Evolutionary conservation across 306 rosid genomes (phyloP), one percentile per base, ranked within the genome.

Genomic region (Boehmeria nivea): DNA sequence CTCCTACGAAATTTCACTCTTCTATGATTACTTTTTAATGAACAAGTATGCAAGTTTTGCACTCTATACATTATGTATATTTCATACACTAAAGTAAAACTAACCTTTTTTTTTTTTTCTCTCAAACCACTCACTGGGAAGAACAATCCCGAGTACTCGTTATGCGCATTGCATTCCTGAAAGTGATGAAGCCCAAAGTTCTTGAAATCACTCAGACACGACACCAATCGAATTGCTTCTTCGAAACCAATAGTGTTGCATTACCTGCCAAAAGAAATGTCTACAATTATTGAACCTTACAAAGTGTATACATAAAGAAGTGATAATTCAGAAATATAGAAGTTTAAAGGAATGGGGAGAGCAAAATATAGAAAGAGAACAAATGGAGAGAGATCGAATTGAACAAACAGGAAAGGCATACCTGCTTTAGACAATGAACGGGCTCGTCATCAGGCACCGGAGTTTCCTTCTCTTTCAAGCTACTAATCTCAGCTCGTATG

Each of bases 181-280:
- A 44, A 61, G 66, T 46, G 72, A 60, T 39, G 68, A 31, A 36
- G 74, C 49, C 18, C 46, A 28, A 22, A 70, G 64, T 25, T 57
- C 40, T 34, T 37, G 53, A 55, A 8, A 3, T 52, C 64, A 17
- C 47, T 9, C 57, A 61, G 9, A 66, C 61, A 66, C 17, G 48
- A 18, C 42, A 67, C 21, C 64, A 40, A 46, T 44, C 54, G 36
- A 66, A 67, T 51, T 55, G 68, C 62, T 66, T 31, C 44, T n/a
- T 91, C 73, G 87, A 27, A 85, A 40, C 99, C 99, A 93, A 65
- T 83, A 93, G 74, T 85, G 72, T 39, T 77, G 77, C 99, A 93
- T 81, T 75, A 96, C 99, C 96, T 93, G 90, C 73, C 52, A 83
- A 81, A 23, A 43, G 75, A 75, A 63, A 24, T 56, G 60, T 15